Base-by-base conservation (phyloP, 208 protist species). In the Acanthamoeba lenticulata region DNA sequence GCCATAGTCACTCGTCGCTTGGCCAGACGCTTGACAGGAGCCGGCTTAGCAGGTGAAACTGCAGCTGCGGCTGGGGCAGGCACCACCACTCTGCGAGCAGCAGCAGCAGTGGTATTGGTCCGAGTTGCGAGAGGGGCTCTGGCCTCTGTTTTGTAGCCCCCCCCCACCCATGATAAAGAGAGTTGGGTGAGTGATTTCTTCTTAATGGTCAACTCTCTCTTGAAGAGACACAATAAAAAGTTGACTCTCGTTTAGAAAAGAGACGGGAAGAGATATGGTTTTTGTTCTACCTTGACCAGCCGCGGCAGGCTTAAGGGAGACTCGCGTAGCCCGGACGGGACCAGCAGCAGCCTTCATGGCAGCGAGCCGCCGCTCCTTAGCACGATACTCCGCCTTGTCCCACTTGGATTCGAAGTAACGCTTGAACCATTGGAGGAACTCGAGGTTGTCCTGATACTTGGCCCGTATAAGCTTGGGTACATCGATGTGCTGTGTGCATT, bases 351-450 rank as follows among this genome's bases (percentile, higher is more conserved):
- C 62, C 62, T 72, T 72, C 62, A 72, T 40, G 62, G 62, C 62
- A 2, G 62, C 5, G 6, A 38, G 27, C 7, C 62, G 62, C 34
- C 34, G 32, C 17, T 72, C 62, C 34, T 72, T 72, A 38, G 62
- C 62, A n/a, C 32, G 62, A 29, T 72, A 72, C 7, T 72, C 62
- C 13, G 62, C 62, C 34, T 72, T 72, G 62, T 32, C 62, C 62
- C 62, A 95, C 42, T 93, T 34, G 4, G 40, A 21, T 32, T 97
- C 96, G 45, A 94, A 98, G 79, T 95, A 98, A 19, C 90, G 65
- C 79, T 98, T 98, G 52, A 99, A 98, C 98, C 98, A 99, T 96
- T 99, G 99, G 32, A 99, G 94, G 77, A 99, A 98, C 65, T 99
- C 98, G 45, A 99, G 95, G 94, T 99, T 99, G 74, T 99, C 98